Conservation (phyloP, 768 basidiomycete genomes). For the Auriscalpium vulgare region DNA sequence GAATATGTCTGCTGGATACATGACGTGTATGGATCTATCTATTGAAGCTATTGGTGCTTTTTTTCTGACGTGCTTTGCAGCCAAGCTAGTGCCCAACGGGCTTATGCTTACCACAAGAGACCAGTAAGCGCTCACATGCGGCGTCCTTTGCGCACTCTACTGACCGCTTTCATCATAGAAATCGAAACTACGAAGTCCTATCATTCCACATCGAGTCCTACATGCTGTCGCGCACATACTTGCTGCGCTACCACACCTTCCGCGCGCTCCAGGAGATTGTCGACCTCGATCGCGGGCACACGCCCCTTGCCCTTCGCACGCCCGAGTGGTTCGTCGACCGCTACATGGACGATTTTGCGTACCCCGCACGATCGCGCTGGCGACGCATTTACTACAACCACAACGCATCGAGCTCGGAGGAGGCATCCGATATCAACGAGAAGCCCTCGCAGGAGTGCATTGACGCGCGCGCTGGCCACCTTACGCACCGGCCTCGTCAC, state of each 20-base stretch:
- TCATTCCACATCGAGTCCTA: constrained; percentile 40
- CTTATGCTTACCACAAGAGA: constrained; percentile 25
- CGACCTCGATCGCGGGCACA: constrained; percentile 22
- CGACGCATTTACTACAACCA: constrained; percentile 30
- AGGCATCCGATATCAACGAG: neutral
- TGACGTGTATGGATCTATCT: constrained; percentile 26
- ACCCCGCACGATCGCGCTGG: constrained; percentile 18
- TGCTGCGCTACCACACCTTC: constrained; percentile 43
- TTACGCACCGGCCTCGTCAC: constrained; percentile 28
- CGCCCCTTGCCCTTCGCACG: constrained; percentile 29
- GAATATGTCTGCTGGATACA: constrained; percentile 31
- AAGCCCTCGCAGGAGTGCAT: neutral
- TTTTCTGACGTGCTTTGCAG: constrained; percentile 14
- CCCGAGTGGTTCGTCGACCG: constrained; percentile 41
- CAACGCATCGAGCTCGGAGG: constrained; percentile 7
- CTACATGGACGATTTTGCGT: constrained; percentile 29
- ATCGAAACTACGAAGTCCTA: constrained; percentile 36
- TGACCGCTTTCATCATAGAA: constrained; percentile 18
- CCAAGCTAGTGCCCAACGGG: constrained; percentile 22
- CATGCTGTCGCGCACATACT: constrained; percentile 36
- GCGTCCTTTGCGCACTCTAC: neutral
- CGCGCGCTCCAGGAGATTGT: constrained; percentile 39
- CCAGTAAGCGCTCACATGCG: constrained; percentile 17
- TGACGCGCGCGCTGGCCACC: constrained; percentile 15
- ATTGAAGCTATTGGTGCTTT: neutral